Evolutionary conservation across 768 basidiomycete genomes (phyloP), one percentile per base, ranked within the genome.

Genomic region (Serpula lacrymans): DNA sequence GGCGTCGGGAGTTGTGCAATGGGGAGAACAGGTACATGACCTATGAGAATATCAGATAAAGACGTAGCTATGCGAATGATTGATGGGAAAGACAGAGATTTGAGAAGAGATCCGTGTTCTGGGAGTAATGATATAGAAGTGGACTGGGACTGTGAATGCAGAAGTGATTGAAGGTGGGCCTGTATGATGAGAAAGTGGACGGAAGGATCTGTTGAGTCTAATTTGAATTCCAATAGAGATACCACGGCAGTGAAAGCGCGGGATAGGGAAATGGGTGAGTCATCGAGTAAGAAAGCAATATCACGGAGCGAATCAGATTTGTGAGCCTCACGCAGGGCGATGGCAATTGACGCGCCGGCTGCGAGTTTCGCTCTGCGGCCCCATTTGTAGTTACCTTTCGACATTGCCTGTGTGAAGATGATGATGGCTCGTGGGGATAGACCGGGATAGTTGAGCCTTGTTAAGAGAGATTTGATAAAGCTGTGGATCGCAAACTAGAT

Each of bases 371-470:
- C 81, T 47, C 73, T 80, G 37, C 77, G 71, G 26, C 89, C 88
- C 88, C 88, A 92, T 26, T 75, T 76, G 54, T 78, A 82, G 8
- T 67, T 58, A 11, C 74, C 76, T 23, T 67, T 68, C 17, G 62
- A 45, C 76, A 81, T 86, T 18, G 77, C 77, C 49, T 82, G 78
- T 62, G 75, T 74, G 62, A 90, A 90, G 20, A 91, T 61, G 41
- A 70, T 69, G 43, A 72, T 74, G 10, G 83, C 82, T 48, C 88
- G 84, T 49, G 76, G 70, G 46, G 80, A 70, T 52, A 80, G 65
- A 56, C 80, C 81, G 50, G 80, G 60, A 44, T 70, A 72, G 51
- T 74, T 73, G 21, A 88, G 65, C 50, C 76, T 78, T 35, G 68
- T 62, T 42, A 82, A 70, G 26, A 88, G 64, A 31, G 77, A 72